Conservation (phyloP, 2,329 filamentous ascomycete species). For the Cercospora berteroae region DNA sequence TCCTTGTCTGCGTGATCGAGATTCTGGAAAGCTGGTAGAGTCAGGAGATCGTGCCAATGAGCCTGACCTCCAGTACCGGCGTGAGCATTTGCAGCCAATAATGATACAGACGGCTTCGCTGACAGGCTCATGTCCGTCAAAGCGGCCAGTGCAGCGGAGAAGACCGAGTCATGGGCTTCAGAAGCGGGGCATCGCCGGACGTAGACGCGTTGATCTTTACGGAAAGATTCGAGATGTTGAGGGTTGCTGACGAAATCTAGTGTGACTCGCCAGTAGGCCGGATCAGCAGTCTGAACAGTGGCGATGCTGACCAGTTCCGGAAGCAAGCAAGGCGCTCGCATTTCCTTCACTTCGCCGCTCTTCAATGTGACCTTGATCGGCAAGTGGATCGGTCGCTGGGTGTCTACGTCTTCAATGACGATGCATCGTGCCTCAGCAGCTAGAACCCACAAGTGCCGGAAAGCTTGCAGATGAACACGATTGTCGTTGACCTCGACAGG, state of each 20-base stretch:
- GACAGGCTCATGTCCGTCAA: constrained; percentile 59
- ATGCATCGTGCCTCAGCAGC: constrained; percentile 87
- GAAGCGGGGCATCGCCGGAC: constrained; percentile 62
- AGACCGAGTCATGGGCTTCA: constrained; percentile 56
- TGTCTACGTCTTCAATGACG: constrained; percentile 82
- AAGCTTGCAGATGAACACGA: constrained; percentile 88
- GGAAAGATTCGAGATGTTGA: constrained; percentile 63
- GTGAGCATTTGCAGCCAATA: background rate
- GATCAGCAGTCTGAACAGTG: constrained; percentile 60
- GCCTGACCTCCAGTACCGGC: constrained; percentile 23
- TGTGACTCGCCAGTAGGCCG: constrained; percentile 76
- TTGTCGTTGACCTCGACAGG: constrained; percentile 89
- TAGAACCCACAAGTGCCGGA: constrained; percentile 95
- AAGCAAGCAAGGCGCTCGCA: constrained; percentile 58
- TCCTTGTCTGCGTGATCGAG: constrained; percentile 63
- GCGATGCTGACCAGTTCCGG: constrained; percentile 64
- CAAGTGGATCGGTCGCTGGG: constrained; percentile 68
- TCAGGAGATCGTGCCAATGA: constrained; percentile 70
- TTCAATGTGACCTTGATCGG: constrained; percentile 32
- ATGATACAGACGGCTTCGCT: background rate
- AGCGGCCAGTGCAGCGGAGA: constrained; percentile 71
- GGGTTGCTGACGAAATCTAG: constrained; percentile 69
- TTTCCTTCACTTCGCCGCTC: constrained; percentile 29
- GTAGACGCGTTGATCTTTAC: constrained; percentile 67
- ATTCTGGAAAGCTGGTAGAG: constrained; percentile 52